Evolutionary conservation across 2,329 filamentous ascomycete genomes (phyloP), one percentile per base, ranked within the genome.

Genomic region (Cladophialophora exuberans): DNA sequence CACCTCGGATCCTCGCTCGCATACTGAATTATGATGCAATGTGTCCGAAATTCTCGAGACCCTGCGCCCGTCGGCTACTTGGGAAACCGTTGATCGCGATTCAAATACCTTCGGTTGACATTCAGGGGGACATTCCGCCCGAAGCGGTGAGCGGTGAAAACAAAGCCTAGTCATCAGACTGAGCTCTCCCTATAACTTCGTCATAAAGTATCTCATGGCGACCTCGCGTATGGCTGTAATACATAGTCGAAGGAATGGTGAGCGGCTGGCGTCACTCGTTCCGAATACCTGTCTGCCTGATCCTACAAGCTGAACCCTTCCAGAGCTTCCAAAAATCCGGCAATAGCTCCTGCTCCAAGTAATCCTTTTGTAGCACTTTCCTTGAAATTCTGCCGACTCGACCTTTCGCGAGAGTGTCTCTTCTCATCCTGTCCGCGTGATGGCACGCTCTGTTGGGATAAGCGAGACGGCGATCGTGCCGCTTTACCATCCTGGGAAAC

Each of bases 321-420:
- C 38, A 74, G 52, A n/a, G 71, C 71, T 62, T 72, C 69, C 60
- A 74, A 63, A 50, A 73, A 72, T 9, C 70, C 70, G 4, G 70
- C 69, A 52, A 72, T 69, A 11, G 71, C 71, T 13, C 69, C 69
- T 18, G 69, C 67, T 2, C 70, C 72, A 5, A 67, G 63, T 22
- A 73, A 47, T 2, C 70, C 70, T 30, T 68, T 67, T 6, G 70
- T 70, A 31, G 71, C 70, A 35, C 63, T 67, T 28, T 71, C 65
- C 38, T 65, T 65, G 11, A 71, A 49, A 44, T 66, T 62, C 22
- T 66, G 67, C 31, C 68, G 67, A 4, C 55, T 55, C 10, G 56
- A 52, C 60, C 57, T 58, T 52, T 64, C 54, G 20, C 23, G 56
- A 4, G 51, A 44, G 46, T 61, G 56, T 15, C 55, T 45, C 39